Conservation (phyloP, 163 green algal species). For the Scenedesmus sp. region DNA sequence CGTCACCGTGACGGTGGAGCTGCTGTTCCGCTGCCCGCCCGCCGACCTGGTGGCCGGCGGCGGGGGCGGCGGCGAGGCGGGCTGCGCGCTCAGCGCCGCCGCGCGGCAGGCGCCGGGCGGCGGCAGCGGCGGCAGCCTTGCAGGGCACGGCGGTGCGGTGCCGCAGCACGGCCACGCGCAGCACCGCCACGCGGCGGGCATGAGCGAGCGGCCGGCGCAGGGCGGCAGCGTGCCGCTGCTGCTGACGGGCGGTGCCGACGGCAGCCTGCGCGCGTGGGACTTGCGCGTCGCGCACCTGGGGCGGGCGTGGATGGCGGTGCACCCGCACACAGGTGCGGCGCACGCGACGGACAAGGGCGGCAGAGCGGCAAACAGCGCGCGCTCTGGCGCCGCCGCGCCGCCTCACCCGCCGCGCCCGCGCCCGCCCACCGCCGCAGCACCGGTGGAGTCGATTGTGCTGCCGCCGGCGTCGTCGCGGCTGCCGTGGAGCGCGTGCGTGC, state of each 20-base stretch:
- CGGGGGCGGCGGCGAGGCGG: too few relatives aligned
- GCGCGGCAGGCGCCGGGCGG: neutral
- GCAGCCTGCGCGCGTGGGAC: slow-evolving; percentile 30
- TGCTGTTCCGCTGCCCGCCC: slow-evolving; percentile 38
- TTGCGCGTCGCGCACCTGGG: slow-evolving; percentile 10
- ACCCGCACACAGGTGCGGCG: slow-evolving; percentile 40
- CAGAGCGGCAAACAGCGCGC: neutral
- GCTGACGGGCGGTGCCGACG: slow-evolving; percentile 38
- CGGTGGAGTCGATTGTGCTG: slow-evolving; percentile 14
- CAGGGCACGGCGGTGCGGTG: neutral
- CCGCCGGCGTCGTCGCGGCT: slow-evolving; percentile 22
- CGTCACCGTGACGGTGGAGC: slow-evolving; percentile 10
- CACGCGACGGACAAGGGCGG: too few relatives aligned
- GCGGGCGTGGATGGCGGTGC: slow-evolving; percentile 10
- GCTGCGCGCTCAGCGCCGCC: neutral
- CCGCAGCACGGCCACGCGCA: slow-evolving; percentile 2
- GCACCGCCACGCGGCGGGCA: neutral
- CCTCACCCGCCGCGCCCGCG: neutral
- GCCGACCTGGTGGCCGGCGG: slow-evolving; percentile 15
- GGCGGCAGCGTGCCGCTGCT: slow-evolving; percentile 29
- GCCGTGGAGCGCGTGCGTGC: slow-evolving; percentile 40
- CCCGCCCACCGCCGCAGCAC: slow-evolving; percentile 12
- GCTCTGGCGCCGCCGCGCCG: neutral
- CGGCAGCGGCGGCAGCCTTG: neutral
- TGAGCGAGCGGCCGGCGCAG: neutral